Conservation (phyloP, 2,329 filamentous ascomycete genomes). For the Dactylonectria estremocensis region DNA sequence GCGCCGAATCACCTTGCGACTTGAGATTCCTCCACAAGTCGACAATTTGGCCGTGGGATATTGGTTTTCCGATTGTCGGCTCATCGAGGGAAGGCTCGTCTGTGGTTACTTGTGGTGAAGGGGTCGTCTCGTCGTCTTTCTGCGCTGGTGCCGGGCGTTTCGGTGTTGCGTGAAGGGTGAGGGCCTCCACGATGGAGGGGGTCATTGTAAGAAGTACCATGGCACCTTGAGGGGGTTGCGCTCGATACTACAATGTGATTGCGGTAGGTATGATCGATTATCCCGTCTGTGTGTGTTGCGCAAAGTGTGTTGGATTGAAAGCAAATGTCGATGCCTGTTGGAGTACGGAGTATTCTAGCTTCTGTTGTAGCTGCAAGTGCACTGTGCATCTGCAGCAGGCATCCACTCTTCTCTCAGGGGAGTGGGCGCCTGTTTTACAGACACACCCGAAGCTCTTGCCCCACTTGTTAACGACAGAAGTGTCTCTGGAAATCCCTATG, state of each 20-base stretch:
- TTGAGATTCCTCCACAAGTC: slow-evolving; percentile 71
- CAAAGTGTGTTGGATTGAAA: neutral
- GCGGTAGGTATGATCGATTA: neutral
- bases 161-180: slow-evolving; percentile 57
- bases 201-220: slow-evolving; percentile 90
- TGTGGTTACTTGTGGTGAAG: slow-evolving; percentile 29
- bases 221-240: neutral
- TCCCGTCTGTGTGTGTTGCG: neutral
- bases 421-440: neutral
- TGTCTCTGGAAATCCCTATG: too few relatives aligned
- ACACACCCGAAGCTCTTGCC: neutral
- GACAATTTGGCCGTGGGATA: slow-evolving; percentile 80
- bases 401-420: slow-evolving; percentile 13
- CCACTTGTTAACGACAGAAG: neutral
- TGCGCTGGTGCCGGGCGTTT: slow-evolving; percentile 21
- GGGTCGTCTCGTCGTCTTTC: slow-evolving; percentile 35
- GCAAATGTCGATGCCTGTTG: slow-evolving; percentile 17
- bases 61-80: slow-evolving; percentile 73
- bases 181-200: slow-evolving; percentile 73
- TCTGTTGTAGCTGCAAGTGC: neutral
- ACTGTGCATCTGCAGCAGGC: slow-evolving; percentile 9
- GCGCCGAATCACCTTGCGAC: slow-evolving; percentile 49
- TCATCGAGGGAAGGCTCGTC: slow-evolving; percentile 68
- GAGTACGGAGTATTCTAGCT: slow-evolving; percentile 4
- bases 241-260: neutral